phyloP scores from a whole-genome alignment of 139 green algal species.

The Penium margaritaceum region DNA sequence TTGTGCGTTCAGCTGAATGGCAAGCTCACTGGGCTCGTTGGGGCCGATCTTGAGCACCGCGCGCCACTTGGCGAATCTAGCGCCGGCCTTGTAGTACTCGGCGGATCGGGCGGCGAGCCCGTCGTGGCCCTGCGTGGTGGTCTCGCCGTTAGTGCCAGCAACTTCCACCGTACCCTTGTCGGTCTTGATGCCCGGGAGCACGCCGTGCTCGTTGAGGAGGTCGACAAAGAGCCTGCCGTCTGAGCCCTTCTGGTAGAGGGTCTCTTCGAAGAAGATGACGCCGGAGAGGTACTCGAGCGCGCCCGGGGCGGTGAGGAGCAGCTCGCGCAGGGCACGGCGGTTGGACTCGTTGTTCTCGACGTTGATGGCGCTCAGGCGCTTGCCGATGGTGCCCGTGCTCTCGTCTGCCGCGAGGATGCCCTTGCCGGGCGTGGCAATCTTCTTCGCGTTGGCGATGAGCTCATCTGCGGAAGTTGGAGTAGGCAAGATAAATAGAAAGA shows the following conservation, averaged over 20 bases:
- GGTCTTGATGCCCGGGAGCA: conserved; percentile 53
- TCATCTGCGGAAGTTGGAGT: conserved; percentile 36
- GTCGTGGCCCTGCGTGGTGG: conserved; percentile 76
- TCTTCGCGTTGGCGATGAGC: conserved; percentile 33
- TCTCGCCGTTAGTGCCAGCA: conserved; percentile 64
- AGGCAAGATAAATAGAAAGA: too few relatives aligned
- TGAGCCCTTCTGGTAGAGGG: conserved; percentile 74
- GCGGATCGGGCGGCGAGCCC: conserved; percentile 57
- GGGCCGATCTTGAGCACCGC: conserved; percentile 71
- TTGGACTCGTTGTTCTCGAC: conserved; percentile 96
- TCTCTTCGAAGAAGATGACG: conserved; percentile 84
- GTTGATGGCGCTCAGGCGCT: conserved; percentile 87
- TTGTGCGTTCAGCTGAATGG: conserved; percentile 71
- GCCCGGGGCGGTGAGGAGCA: conserved; percentile 77
- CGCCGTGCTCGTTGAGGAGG: conserved; percentile 49
- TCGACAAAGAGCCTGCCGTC: conserved; percentile 65
- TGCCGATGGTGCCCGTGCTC: conserved; percentile 94
- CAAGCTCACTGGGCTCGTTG: conserved; percentile 55
- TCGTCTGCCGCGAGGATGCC: conserved; percentile 96
- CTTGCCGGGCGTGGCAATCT: conserved; percentile 55
- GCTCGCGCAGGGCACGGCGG: conserved; percentile 85
- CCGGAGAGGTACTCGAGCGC: conserved; percentile 56
- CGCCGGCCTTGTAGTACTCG: conserved; percentile 73
- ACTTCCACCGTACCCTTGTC: conserved; percentile 70
- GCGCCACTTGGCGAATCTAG: conserved; percentile 89